Base-by-base conservation (phyloP, 2,329 filamentous ascomycete genomes). In the Microdochium trichocladiopsis region DNA sequence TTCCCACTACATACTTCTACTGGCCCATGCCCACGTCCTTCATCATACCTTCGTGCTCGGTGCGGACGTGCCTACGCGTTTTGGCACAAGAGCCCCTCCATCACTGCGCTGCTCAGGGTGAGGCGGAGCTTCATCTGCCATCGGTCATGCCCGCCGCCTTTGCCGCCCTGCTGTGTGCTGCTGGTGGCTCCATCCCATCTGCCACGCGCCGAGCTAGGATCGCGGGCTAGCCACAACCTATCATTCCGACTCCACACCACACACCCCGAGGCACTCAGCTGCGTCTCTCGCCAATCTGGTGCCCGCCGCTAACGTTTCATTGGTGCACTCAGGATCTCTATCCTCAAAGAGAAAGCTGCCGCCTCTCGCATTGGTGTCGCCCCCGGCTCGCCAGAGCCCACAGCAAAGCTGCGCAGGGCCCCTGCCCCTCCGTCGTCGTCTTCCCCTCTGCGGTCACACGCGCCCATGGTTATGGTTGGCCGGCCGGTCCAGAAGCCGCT, bases 321-420 rank as follows among this genome's bases (percentile, higher is more conserved):
- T 50, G 51, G 50, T 50, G 18, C n/a, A 10, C 36, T 48, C 51
- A 80, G 77, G 56, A 69, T 80, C 57, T 62, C 69, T 28, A 68
- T 77, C 56, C 68, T 80, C 55, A 76, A 76, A 58, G 76, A 79
- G 63, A 75, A 79, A 61, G 77, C 75, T 5, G 73, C 72, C 21
- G 75, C 76, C 47, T 73, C 71, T 60, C 69, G 74, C 56, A 69
- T 79, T 51, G 73, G 75, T 56, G 67, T 76, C 57, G 68, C 69
- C 23, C 25, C 47, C 5, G 47, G 41, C 41, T 45, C 41, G 18
- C 41, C 41, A 45, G 41, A 45, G 14, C 21, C 41, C n/a, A 41
- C 36, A 9, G 18, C 41, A 45, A 45, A 18, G 18, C n/a, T 22
- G 16, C 41, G 41, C 41, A 45, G 18, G 41, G 41, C 41, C 14